Conservation (phyloP, 768 basidiomycete species). For the Pulveroboletus sp. region DNA sequence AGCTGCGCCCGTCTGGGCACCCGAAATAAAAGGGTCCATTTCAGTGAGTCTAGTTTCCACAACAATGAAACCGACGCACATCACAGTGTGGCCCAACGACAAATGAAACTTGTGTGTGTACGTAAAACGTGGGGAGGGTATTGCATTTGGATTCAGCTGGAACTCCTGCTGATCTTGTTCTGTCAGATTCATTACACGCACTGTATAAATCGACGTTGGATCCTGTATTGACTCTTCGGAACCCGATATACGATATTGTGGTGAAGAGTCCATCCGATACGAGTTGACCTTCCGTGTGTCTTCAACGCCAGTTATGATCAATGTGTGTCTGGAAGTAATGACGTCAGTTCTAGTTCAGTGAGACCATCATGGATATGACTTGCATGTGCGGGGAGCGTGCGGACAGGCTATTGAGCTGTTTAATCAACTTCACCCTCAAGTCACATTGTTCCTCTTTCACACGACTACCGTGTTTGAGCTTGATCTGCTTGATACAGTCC, state of each 20-base stretch:
- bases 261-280: no score
- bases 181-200: constrained; percentile 28
- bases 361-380: no score
- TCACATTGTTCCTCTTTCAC: constrained; percentile 6
- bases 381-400: background rate
- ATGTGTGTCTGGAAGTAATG: no score
- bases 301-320: no score
- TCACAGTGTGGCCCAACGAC: constrained; percentile 17
- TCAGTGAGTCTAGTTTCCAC: background rate
- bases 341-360: no score
- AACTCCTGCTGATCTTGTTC: constrained; percentile 26
- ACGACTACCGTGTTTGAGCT: background rate
- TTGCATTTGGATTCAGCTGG: constrained; percentile 20
- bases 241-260: constrained; percentile 3
- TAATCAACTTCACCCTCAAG: constrained; percentile 20
- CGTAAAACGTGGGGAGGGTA: constrained; percentile 24
- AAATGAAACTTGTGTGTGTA: constrained; percentile 16
- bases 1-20: constrained; percentile 44
- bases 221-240: constrained; percentile 10
- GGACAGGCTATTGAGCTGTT: constrained; percentile 16
- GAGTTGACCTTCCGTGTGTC: no score
- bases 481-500: background rate
- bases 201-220: constrained; percentile 17
- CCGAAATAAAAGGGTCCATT: no score
- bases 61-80: constrained; percentile 3